Base-by-base conservation (phyloP, 495 filamentous ascomycete genomes). In the Lepraria neglecta region DNA sequence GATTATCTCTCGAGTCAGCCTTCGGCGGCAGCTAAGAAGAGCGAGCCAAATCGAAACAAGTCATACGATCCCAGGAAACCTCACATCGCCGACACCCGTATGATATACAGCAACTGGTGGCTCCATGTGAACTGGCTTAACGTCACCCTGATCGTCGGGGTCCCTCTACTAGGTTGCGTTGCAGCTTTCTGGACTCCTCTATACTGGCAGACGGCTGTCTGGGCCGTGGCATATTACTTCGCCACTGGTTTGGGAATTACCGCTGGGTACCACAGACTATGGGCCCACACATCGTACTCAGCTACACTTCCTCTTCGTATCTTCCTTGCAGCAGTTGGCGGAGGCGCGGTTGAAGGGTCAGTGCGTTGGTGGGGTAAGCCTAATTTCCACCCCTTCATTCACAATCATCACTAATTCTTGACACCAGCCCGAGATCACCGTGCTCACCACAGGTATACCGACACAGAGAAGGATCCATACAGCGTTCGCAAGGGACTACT, bases 391-490 rank as follows among this genome's bases (percentile, higher is more conserved):
- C 24, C 24, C 24, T 24, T 24, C 24, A 1, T 24, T 24, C 24
- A 24, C 24, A 24, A 2, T 24, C 24, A 24, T 24, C 24, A 24
- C 24, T 24, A 2, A 24, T 24, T 24, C 24, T 24, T 24, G 24
- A 24, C 24, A 24, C 24, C 24, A 24, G 24, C 24, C 24, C 24
- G 90, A 65, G 91, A 90, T 72, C 95, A 98, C 80, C 88, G 95
- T 62, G 90, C 95, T 68, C 95, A 99, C 76, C 95, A 99, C 80
- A 87, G 95, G 67, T 97, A 96, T 73, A 98, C 95, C 80, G 95
- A 97, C 69, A 99, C 95, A 69, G 89, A 96, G 57, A 97, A 99
- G 79, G 95, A 99, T 70, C 95, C 95, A 28, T 99, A 97, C 81
- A 95, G 89, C 56, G 95, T 99, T 65, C 90, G 94, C 76, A 99